These are phyloP conservation scores for Schwanniomyces etchellsii DNA, from an alignment of 1,139 yeast species.

Conservation along the genomic window DNA sequence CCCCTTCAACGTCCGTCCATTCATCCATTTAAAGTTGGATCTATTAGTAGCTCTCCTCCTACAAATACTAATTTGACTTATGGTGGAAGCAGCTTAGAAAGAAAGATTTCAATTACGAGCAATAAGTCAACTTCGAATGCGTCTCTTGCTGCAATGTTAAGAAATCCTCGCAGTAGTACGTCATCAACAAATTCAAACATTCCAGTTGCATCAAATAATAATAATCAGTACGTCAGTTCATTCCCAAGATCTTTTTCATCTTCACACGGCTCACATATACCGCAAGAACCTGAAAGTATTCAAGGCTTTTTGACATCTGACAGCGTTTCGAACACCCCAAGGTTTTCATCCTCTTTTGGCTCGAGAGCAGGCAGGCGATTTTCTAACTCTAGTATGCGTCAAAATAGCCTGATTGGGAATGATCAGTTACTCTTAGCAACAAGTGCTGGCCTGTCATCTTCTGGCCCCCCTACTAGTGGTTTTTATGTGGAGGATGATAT, in stretches of 20 bases:
- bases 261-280: conserved; percentile 32
- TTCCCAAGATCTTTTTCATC: conserved; percentile 38
- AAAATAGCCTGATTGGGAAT: conserved; percentile 20
- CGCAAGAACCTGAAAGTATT: conserved; percentile 18
- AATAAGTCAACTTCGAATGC: conserved; percentile 51
- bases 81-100: conserved; percentile 25
- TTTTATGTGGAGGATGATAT: conserved; percentile 62
- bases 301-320: conserved; percentile 17
- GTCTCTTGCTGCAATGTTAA: conserved; percentile 46
- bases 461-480: conserved; percentile 37
- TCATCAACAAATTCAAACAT: conserved; percentile 26
- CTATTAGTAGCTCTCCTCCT: conserved; percentile 49
- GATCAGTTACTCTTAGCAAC: conserved; percentile 24
- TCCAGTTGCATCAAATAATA: conserved; percentile 16
- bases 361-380: conserved; percentile 44
- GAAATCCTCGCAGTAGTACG: conserved; percentile 40
- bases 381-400: conserved; percentile 32
- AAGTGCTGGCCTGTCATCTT: conserved; percentile 33
- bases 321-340: conserved; percentile 28
- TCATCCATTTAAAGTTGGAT: conserved; percentile 60
- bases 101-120: conserved; percentile 40
- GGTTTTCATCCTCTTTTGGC: conserved; percentile 54
- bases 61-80: conserved; percentile 11
- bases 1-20: conserved; percentile 28
- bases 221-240: conserved; percentile 14